Evolutionary conservation across 1,139 yeast species (phyloP).

Genomic region (Zygoascus hellenicus): DNA sequence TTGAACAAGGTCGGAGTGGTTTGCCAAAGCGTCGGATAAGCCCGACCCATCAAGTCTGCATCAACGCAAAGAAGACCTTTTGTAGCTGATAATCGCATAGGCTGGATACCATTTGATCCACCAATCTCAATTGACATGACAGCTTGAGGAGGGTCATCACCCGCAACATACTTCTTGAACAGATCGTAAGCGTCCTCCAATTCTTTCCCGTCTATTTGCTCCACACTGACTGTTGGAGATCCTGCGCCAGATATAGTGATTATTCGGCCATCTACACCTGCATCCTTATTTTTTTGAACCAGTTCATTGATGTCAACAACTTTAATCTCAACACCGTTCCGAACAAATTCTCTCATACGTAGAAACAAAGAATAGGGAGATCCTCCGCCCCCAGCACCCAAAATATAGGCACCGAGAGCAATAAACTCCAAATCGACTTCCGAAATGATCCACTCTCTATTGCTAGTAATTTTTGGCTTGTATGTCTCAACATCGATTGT

Average conservation of each 20-base stretch:
- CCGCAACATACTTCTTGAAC: slow-evolving; percentile 27
- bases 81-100: slow-evolving; percentile 3
- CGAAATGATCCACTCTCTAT: slow-evolving; percentile 40
- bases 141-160: slow-evolving; percentile 15
- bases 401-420: slow-evolving; percentile 41
- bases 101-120: slow-evolving; percentile 40
- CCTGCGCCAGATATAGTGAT: slow-evolving; percentile 39
- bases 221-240: slow-evolving; percentile 44
- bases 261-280: slow-evolving; percentile 28
- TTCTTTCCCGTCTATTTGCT: slow-evolving; percentile 39
- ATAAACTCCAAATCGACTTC: slow-evolving; percentile 40
- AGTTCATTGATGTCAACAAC: slow-evolving; percentile 37
- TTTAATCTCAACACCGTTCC: slow-evolving; percentile 34
- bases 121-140: slow-evolving; percentile 41
- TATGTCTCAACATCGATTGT: slow-evolving; percentile 22
- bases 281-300: slow-evolving; percentile 17
- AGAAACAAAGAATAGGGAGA: slow-evolving; percentile 41
- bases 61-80: slow-evolving; percentile 37
- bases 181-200: slow-evolving; percentile 34
- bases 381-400: slow-evolving; percentile 50
- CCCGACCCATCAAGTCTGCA: slow-evolving; percentile 45
- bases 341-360: slow-evolving; percentile 34
- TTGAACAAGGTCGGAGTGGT: slow-evolving; percentile 34
- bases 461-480: slow-evolving; percentile 33
- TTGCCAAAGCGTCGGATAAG: slow-evolving; percentile 42